Percentiles rank a stretch among this genome's conserved stretches.
Conservation (phyloP, 1,284 basidiomycete genomes). For the Microbotryum intermedium region DNA sequence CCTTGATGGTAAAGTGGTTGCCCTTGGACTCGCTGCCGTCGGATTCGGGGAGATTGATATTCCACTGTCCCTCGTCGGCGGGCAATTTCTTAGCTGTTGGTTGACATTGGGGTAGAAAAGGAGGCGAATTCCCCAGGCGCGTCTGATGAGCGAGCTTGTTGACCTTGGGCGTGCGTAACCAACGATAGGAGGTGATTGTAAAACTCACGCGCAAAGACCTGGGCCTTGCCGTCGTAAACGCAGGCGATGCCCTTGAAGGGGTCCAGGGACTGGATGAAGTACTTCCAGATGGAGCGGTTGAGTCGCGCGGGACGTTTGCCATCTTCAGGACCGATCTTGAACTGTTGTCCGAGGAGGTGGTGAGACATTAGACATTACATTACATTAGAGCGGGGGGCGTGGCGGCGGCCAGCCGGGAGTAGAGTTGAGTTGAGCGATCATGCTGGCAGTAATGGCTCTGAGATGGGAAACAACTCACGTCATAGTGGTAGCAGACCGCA, state of each 20-base stretch:
- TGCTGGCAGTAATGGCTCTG: not conserved
- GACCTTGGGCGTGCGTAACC: not conserved
- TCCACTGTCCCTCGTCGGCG: conserved; percentile 6
- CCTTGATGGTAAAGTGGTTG: too few relatives aligned
- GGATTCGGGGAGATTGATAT: conserved; percentile 4
- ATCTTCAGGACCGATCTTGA: not conserved
- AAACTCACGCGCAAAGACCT: conserved; percentile 4
- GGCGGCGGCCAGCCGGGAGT: too few relatives aligned
- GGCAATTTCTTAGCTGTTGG: not conserved
- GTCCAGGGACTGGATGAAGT: not conserved
- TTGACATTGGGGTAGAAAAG: not conserved
- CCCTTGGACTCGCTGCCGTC: not conserved
- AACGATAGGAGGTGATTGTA: not conserved
- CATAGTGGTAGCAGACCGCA: conserved; percentile 6
- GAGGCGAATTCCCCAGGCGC: not conserved
- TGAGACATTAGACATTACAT: too few relatives aligned
- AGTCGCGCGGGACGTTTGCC: not conserved
- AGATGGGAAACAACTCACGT: not conserved
- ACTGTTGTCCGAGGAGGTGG: not conserved
- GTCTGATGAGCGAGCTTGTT: not conserved
- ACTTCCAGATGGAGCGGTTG: conserved; percentile 3
- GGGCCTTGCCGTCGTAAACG: not conserved
- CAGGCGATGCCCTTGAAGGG: not conserved
- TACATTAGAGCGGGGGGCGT: too few relatives aligned
- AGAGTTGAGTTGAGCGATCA: not conserved